Conservation (phyloP, 805 yeast genomes). For the Starmerella potacharoeniae region DNA sequence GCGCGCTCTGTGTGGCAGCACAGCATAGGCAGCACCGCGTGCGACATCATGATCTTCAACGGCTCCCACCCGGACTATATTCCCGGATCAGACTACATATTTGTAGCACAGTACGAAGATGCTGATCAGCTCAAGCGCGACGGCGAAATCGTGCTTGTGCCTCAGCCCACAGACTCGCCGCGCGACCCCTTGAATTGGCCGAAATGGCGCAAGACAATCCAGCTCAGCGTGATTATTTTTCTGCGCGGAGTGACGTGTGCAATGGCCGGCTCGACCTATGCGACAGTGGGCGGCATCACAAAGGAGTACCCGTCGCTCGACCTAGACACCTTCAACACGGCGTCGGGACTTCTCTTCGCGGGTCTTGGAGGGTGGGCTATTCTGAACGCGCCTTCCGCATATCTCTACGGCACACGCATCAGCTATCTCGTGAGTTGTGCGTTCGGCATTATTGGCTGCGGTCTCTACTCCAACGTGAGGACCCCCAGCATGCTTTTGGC, state of each 20-base stretch:
- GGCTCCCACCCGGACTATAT: conserved; percentile 9
- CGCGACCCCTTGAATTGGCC: conserved; percentile 62
- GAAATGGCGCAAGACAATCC: conserved; percentile 35
- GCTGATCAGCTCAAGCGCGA: conserved; percentile 18
- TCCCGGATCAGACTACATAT: conserved; percentile 21
- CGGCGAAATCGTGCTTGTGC: conserved; percentile 41
- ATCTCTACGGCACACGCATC: conserved; percentile 56
- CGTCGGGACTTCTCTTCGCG: conserved; percentile 64
- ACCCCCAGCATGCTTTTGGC: conserved; percentile 49
- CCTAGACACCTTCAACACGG: conserved; percentile 60
- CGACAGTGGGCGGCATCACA: conserved; percentile 53
- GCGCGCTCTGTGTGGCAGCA: too few species aligned
- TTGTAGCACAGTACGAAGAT: conserved; percentile 31
- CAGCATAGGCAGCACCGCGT: too few species aligned
- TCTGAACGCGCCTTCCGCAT: conserved; percentile 54
- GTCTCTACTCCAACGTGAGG: conserved; percentile 54
- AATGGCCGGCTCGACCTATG: conserved; percentile 59
- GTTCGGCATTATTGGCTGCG: conserved; percentile 50
- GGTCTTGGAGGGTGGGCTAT: conserved; percentile 57
- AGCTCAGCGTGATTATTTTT: conserved; percentile 29
- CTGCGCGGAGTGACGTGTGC: conserved; percentile 39
- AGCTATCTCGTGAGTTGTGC: conserved; percentile 49
- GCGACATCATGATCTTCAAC: background rate
- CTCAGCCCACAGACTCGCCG: conserved; percentile 55
- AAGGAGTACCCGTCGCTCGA: conserved; percentile 46